Conservation (phyloP, 2,329 filamentous ascomycete genomes). For the Claviceps africana region DNA sequence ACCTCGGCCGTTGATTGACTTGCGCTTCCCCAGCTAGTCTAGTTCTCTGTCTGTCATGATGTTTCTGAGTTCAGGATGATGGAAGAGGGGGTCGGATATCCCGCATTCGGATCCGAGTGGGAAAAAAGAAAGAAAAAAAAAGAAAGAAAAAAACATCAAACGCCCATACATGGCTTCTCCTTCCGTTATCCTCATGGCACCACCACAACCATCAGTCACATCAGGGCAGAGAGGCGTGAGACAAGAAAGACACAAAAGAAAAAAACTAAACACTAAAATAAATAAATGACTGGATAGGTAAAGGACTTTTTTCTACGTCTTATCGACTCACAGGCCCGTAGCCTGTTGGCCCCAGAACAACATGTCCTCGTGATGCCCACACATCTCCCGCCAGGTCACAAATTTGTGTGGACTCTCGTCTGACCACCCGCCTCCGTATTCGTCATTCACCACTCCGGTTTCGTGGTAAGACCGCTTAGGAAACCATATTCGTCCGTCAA, state of each 20-base stretch:
- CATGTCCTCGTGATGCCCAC: slow-evolving; percentile 11
- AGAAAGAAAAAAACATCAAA: too few relatives aligned
- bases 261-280: neutral
- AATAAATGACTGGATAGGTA: too few relatives aligned
- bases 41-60: too few relatives aligned
- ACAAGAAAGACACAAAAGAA: neutral
- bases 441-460: slow-evolving; percentile 2
- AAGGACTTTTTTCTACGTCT: neutral
- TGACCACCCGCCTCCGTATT: slow-evolving; percentile 14
- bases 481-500: slow-evolving; percentile 19
- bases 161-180: too few relatives aligned
- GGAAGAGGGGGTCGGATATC: too few relatives aligned
- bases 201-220: too few relatives aligned
- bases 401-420: slow-evolving; percentile 11
- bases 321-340: neutral
- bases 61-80: too few relatives aligned
- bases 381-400: slow-evolving; percentile 15
- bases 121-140: neutral
- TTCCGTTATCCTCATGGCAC: too few relatives aligned
- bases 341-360: slow-evolving; percentile 13
- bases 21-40: too few relatives aligned
- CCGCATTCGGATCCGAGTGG: neutral
- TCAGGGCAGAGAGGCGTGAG: too few relatives aligned
- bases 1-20: too few relatives aligned
- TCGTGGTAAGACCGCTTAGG: slow-evolving; percentile 9